A percentile compares a stretch with the other conserved stretches of the same genome.
These are phyloP conservation scores for Phanerodontia chrysosporium DNA, from an alignment of 768 basidiomycete genomes.

Conservation along the genomic window DNA sequence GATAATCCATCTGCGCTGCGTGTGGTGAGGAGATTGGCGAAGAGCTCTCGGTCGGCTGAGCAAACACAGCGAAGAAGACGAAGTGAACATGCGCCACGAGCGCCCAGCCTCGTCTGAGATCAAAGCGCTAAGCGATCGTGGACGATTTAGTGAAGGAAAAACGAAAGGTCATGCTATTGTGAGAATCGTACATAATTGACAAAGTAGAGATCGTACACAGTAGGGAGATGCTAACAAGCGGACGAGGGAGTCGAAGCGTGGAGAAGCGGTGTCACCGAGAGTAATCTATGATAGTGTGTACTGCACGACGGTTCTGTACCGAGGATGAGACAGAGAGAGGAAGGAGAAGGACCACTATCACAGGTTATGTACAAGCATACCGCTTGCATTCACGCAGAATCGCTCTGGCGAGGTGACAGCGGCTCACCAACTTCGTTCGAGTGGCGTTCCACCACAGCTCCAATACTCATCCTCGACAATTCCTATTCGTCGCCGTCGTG, in stretches of 20 bases:
- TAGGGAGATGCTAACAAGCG: not conserved
- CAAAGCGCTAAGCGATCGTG: too few species aligned
- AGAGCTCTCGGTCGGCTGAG: not conserved
- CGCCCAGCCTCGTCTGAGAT: not conserved
- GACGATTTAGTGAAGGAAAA: too few species aligned
- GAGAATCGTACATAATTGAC: not conserved
- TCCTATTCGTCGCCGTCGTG: slow-evolving; percentile 49
- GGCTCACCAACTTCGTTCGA: slow-evolving; percentile 16
- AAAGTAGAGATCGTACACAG: not conserved
- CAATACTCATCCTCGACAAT: slow-evolving; percentile 48
- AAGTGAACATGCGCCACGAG: not conserved
- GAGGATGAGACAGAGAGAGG: slow-evolving; percentile 8
- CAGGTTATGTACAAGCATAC: slow-evolving; percentile 8
- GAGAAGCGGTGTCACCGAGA: not conserved
- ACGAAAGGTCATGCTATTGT: not conserved
- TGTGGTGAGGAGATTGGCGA: not conserved
- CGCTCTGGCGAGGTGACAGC: slow-evolving; percentile 1
- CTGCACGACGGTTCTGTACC: not conserved
- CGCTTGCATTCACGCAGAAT: not conserved
- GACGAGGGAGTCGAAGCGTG: too few species aligned
- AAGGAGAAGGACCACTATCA: slow-evolving; percentile 5
- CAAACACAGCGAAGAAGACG: not conserved
- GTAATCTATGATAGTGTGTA: not conserved
- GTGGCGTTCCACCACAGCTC: slow-evolving; percentile 24
- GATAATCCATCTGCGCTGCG: not conserved